phyloP scores from a whole-genome alignment of 257 asterid genomes.

The Mentha longifolia region DNA sequence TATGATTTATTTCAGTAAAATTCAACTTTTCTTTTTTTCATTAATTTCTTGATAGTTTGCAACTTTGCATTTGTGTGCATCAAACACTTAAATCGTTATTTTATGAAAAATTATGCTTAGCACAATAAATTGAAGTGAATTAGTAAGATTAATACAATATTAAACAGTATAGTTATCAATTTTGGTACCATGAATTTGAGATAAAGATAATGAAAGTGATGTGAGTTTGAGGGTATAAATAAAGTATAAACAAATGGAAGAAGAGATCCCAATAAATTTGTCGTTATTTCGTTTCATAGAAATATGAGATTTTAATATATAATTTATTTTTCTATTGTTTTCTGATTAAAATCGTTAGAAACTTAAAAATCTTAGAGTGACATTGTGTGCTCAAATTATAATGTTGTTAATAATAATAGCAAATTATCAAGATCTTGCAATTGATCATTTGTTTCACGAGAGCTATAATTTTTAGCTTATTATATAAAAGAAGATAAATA shows the following conservation, averaged over 20 bases:
- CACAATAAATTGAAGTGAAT: too few relatives aligned
- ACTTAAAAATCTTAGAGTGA: neutral
- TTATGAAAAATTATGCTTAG: too few relatives aligned
- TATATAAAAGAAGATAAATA: neutral
- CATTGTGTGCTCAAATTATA: neutral
- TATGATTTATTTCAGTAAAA: neutral
- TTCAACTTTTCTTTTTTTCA: neutral
- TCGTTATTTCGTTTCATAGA: neutral
- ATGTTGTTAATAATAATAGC: too few relatives aligned
- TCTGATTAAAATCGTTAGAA: neutral
- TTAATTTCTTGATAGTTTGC: neutral
- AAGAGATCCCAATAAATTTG: neutral
- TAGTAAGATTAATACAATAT: too few relatives aligned
- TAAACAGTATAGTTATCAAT: too few relatives aligned
- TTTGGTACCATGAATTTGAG: neutral
- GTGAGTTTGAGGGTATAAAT: neutral
- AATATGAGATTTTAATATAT: neutral
- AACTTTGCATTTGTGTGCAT: too few relatives aligned
- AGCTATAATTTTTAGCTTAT: neutral
- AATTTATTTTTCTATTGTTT: neutral
- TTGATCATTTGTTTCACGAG: neutral
- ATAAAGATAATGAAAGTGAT: slow-evolving; percentile 29
- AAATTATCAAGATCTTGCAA: neutral
- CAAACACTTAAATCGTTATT: too few relatives aligned
- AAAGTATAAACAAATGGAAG: neutral